Evolutionary conservation across 2,329 filamentous ascomycete genomes (phyloP).

Genomic region (Penicillium sp.): DNA sequence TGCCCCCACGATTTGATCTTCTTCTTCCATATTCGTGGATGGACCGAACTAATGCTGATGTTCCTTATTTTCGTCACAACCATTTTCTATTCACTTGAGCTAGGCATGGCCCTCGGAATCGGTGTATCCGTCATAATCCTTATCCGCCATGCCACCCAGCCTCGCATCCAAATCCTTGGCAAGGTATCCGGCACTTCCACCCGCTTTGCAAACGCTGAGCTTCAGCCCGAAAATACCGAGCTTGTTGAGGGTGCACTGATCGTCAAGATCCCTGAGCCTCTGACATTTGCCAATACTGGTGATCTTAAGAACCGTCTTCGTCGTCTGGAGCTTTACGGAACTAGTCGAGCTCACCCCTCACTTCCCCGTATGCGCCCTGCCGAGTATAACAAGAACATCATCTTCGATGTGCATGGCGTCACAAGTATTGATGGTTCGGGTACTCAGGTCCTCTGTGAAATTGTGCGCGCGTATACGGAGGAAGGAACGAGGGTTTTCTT

Average conservation of each 20-base stretch:
- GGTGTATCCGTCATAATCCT: constrained; percentile 87
- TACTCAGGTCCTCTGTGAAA: constrained; percentile 86
- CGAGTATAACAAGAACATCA: constrained; percentile 86
- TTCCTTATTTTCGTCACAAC: constrained; percentile 84
- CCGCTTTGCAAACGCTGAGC: constrained; percentile 80
- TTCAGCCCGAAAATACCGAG: constrained; percentile 72
- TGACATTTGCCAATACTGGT: constrained; percentile 96
- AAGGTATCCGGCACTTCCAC: constrained; percentile 76
- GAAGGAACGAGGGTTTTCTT: constrained; percentile 63
- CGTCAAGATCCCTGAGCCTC: constrained; percentile 93
- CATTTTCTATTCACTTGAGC: constrained; percentile 89
- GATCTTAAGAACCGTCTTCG: constrained; percentile 81
- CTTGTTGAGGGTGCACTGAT: constrained; percentile 91
- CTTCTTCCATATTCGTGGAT: constrained; percentile 82
- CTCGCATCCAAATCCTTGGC: constrained; percentile 93
- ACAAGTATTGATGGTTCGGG: constrained; percentile 92
- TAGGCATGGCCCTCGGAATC: constrained; percentile 92
- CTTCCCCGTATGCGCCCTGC: constrained; percentile 73
- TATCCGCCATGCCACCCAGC: constrained; percentile 84
- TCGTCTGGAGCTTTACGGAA: constrained; percentile 88
- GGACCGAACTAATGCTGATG: constrained; percentile 85
- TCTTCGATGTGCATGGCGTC: constrained; percentile 98
- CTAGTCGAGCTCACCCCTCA: constrained; percentile 78
- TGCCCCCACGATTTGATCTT: constrained; percentile 89
- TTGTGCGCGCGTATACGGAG: constrained; percentile 77